Percentiles rank a stretch among this genome's conserved stretches.
phyloP scores from a whole-genome alignment of 2,329 filamentous ascomycete species.

The Calonectria henricotiae region DNA sequence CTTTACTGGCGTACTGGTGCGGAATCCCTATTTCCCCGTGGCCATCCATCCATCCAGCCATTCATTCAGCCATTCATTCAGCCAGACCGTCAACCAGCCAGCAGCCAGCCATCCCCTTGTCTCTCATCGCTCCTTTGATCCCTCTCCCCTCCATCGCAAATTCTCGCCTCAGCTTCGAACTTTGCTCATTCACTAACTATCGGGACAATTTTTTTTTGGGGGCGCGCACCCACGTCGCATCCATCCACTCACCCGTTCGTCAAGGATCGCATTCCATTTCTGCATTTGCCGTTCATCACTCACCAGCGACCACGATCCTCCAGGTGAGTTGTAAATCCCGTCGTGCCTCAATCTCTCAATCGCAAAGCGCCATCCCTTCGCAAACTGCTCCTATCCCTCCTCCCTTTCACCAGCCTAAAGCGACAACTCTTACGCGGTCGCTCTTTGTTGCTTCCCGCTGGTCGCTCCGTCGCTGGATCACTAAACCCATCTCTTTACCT shows the following conservation, averaged over 20 bases:
- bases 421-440: slow-evolving; percentile 2
- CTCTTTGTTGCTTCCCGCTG: slow-evolving; percentile 9
- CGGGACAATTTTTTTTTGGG: slow-evolving; percentile 23
- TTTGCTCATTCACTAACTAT: slow-evolving; percentile 41
- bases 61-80: slow-evolving; percentile 34
- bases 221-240: slow-evolving; percentile 35
- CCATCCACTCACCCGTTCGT: slow-evolving; percentile 31
- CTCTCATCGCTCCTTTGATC: slow-evolving; percentile 37
- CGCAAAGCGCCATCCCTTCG: neutral
- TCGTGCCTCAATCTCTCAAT: slow-evolving; percentile 1
- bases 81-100: slow-evolving; percentile 31
- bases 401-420: neutral
- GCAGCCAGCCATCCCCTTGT: slow-evolving; percentile 31
- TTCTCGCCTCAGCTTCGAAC: slow-evolving; percentile 38
- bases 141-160: slow-evolving; percentile 20
- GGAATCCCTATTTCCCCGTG: slow-evolving; percentile 46
- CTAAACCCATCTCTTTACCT: slow-evolving; percentile 31
- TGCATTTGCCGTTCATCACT: slow-evolving; percentile 15
- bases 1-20: slow-evolving; percentile 35
- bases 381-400: neutral
- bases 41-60: slow-evolving; percentile 38
- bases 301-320: neutral
- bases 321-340: slow-evolving; percentile 34
- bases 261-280: slow-evolving; percentile 4
- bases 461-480: slow-evolving; percentile 10